Evolutionary conservation across 352 stramenopile species (phyloP), one percentile per base, ranked within the genome.

Genomic region (Pythium volutum): DNA sequence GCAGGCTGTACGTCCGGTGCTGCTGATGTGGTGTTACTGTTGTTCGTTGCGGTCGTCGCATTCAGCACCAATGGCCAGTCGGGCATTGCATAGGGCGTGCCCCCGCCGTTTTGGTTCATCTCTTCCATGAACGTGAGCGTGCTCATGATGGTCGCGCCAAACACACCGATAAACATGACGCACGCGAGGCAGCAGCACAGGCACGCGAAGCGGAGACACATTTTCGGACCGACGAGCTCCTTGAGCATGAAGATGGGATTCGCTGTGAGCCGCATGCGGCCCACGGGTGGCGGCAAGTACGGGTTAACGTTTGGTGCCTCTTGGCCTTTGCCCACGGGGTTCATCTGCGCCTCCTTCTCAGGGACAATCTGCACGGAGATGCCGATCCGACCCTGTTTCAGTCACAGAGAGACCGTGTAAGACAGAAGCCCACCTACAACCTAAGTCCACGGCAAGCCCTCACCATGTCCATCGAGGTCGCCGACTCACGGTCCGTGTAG

Each of bases 271-370:
- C 87, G 79, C 55, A 98, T 82, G 8, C 93, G 71, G 8, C 93
- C 92, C 14, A 93, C 84, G 1, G 91, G 87, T 27, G 83, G 86
- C 18, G 92, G 89, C 18, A 97, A 57, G 66, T 96, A 96, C 20
- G 93, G 93, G 39, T 97, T 96, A 38, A 87, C 71, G 66, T 98
- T 98, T 12, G 93, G 93, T 0, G 92, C 69, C 9, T 78, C 80
- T 31, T 91, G 82, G 1, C 89, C 93, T 36, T 77, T 83, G 26
- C 92, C 93, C 4, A 92, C 88, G 0, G 76, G 76, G 58, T 89
- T 87, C 12, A 74, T 65, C 8, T 77, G 39, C 0, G 88, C 89
- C 52, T 96, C 78, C 22, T 93, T 84, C 48, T 94, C 81, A 0
- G 92, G 88, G 0, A 97, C 81, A 27, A 97, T 93, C 62, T 96